These are phyloP conservation scores for Starmerella tilneyi DNA, from an alignment of 805 yeast genomes.

Conservation along the genomic window DNA sequence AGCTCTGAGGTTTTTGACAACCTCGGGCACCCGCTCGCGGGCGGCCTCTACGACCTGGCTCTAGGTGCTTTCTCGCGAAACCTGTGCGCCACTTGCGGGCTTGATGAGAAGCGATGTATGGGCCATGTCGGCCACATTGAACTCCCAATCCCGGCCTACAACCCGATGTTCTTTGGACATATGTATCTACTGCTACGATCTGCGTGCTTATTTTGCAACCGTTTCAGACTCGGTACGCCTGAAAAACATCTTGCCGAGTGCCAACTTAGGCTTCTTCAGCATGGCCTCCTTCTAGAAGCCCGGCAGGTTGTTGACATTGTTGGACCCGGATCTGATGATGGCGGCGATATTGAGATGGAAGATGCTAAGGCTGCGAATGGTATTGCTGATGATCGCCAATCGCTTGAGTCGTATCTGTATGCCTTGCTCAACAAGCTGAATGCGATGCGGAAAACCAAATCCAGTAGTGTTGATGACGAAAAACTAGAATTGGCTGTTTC, in stretches of 20 bases:
- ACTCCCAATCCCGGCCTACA: slow-evolving; percentile 89
- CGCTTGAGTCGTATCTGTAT: neutral
- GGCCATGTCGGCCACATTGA: slow-evolving; percentile 99
- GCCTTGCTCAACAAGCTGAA: neutral
- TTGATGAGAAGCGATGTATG: slow-evolving; percentile 88
- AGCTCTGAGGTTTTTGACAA: slow-evolving; percentile 94
- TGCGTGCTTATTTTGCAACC: slow-evolving; percentile 83
- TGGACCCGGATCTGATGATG: slow-evolving; percentile 23
- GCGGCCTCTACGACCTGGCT: slow-evolving; percentile 91
- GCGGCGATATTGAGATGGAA: slow-evolving; percentile 26
- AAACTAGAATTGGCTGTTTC: slow-evolving; percentile 12
- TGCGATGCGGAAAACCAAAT: neutral
- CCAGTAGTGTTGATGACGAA: neutral
- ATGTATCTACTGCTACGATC: slow-evolving; percentile 74
- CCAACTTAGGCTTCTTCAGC: slow-evolving; percentile 70
- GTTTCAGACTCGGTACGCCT: slow-evolving; percentile 54
- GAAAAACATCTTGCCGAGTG: slow-evolving; percentile 72
- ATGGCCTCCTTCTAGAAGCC: slow-evolving; percentile 76
- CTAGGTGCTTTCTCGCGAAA: slow-evolving; percentile 87
- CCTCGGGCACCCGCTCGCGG: slow-evolving; percentile 87
- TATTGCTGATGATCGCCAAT: neutral
- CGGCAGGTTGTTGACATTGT: slow-evolving; percentile 56
- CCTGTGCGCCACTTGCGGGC: slow-evolving; percentile 89
- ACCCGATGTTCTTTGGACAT: slow-evolving; percentile 88
- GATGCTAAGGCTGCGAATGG: slow-evolving; percentile 3